Base-by-base conservation (phyloP, 768 basidiomycete genomes). In the Leccinellum albellum region DNA sequence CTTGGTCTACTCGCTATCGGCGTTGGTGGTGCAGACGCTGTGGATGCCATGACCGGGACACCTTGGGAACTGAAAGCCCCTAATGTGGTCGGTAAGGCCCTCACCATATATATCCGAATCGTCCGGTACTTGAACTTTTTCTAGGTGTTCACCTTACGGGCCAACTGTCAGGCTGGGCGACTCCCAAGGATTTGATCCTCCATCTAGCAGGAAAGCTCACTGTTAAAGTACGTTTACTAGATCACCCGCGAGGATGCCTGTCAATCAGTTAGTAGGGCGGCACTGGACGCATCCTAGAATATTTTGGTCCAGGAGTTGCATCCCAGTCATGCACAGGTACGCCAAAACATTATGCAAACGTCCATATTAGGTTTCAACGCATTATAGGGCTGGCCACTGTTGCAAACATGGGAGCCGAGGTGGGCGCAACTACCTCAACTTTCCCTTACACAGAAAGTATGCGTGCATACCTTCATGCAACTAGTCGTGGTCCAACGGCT, bases 391-490 rank as follows among this genome's bases (percentile, higher is more conserved):
- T 97, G 53, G 97, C 96, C 1, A 98, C 97, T 2, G 89, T 99
- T 54, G 89, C 92, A 45, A 98, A 99, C 74, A 99, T 98, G 97
- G 97, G 97, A 51, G 97, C 97, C 13, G 97, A 99, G 78, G 95
- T 98, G n/a, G 97, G 97, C 37, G 97, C 97, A n/a, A 99, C 97
- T 1, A 98, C 97, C 0, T 96, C 95, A 1, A 93, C 90, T 6
- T 99, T 99, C 81, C 95, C 96, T 5, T 99, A 98, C 74, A 94
- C 93, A 15, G 74, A 82, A 17, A 84, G 85, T 66, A 98, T 98
- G 96, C 81, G 85, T 31, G 79, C 84, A 33, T 99, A 98, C 74
- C 83, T 99, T 29, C 78, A 83, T 61, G 94, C 94, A 20, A 99
- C 97, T 9, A 88, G 92, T 50, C 86, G 97, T 55, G 85, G 82